Evolutionary conservation across 768 basidiomycete genomes (phyloP).

Genomic region (Lyophyllum atratum): DNA sequence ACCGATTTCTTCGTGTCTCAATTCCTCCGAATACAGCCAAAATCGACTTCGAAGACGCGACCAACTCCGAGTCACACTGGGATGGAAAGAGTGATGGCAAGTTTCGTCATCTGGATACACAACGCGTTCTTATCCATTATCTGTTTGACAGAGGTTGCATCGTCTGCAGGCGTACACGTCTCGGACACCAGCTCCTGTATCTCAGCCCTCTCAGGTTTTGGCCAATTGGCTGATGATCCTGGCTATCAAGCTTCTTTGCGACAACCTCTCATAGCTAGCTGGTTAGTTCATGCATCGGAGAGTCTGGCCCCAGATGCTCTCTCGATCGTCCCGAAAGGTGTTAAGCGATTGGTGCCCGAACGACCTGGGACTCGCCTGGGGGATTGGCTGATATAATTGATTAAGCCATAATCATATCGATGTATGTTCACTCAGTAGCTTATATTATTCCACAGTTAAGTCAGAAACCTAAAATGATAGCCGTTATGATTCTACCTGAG

Average conservation of each 20-base stretch:
- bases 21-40: conserved; percentile 24
- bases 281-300: conserved; percentile 6
- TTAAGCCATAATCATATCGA: neutral
- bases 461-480: neutral
- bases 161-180: conserved; percentile 33
- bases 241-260: neutral
- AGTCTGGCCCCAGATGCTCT: neutral
- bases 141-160: conserved; percentile 28
- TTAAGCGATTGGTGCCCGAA: neutral
- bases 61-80: conserved; percentile 46
- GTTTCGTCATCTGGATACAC: conserved; percentile 1
- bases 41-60: conserved; percentile 25
- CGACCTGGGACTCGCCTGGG: conserved; percentile 11
- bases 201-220: conserved; percentile 3
- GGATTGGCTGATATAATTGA: conserved; percentile 27
- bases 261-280: neutral
- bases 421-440: neutral
- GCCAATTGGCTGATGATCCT: conserved; percentile 1
- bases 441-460: neutral
- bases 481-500: conserved; percentile 12
- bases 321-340: neutral
- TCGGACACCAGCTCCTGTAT: conserved; percentile 6
- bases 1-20: conserved; percentile 25
- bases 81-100: conserved; percentile 41
- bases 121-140: conserved; percentile 7